Base-by-base conservation (phyloP, 139 green algal genomes). In the Marvania coccoides region DNA sequence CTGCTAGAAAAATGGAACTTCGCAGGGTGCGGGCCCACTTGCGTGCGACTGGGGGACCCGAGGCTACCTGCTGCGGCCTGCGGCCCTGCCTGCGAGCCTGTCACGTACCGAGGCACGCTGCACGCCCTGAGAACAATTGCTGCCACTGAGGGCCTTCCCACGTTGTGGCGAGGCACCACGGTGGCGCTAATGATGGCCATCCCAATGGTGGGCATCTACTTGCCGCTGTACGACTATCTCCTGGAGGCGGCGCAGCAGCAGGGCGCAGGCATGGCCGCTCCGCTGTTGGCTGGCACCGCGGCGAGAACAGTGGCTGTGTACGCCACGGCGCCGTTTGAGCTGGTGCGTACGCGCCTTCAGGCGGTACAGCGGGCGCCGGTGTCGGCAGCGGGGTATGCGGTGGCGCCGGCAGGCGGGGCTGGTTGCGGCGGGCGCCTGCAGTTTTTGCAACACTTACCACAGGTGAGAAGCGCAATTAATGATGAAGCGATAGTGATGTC, bases 181-280 rank as follows among this genome's bases (percentile, higher is more conserved):
- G 73, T 83, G 0, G 76, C 88, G 6, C 73, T 96, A 24, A 71
- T 91, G 10, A 91, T 90, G 67, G 67, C 81, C 5, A 74, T 93
- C 0, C 88, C 89, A 5, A 93, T 91, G 81, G 85, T 98, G 4
- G 90, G 91, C 14, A 89, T 98, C 47, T 98, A 98, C 74, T 83
- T 98, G 65, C 93, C 93, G 0, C 65, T 96, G 13, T 98, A 98
- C 67, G 93, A 98, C 65, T 56, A 72, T 28, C 62, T 97, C 13
- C 36, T 89, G 37, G 36, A 72, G 15, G 24, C 48, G 14, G 46
- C 82, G 6, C 53, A 70, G 5, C 34, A 67, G 36, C 58, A 67
- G 46, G 29, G 38, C 26, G 57, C 5, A 47, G 70, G 46, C 1
- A 13, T 29, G 5, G 67, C 42, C 8, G 81, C 84, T 1, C 90